Evolutionary conservation across 768 basidiomycete genomes (phyloP).

Genomic region (Hygrocybe punicea): DNA sequence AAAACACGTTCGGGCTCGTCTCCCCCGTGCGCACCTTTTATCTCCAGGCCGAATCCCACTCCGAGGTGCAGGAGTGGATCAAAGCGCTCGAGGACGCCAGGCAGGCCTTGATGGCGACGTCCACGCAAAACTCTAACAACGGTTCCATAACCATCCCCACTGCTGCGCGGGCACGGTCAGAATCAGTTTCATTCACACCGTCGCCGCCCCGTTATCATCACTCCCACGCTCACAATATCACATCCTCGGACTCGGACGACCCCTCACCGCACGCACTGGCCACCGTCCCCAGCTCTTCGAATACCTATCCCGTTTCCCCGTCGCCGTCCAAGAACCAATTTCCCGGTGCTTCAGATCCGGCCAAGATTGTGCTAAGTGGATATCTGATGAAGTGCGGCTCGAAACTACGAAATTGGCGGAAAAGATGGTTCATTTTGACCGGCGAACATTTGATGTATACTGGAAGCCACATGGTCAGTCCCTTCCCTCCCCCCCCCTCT

Average conservation of each 20-base stretch:
- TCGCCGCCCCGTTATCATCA: slow-evolving; percentile 45
- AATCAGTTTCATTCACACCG: slow-evolving; percentile 39
- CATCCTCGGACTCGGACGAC: slow-evolving; percentile 80
- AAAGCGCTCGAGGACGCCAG: slow-evolving; percentile 73
- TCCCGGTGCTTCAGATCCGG: slow-evolving; percentile 43
- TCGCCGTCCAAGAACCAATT: slow-evolving; percentile 1
- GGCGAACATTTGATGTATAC: slow-evolving; percentile 85
- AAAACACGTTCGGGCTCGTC: slow-evolving; percentile 87
- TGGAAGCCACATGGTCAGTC: slow-evolving; percentile 89
- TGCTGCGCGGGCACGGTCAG: slow-evolving; percentile 23
- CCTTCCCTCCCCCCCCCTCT: slow-evolving; percentile 11
- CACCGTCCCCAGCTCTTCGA: slow-evolving; percentile 45
- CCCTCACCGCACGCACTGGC: slow-evolving; percentile 47
- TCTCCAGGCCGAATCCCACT: slow-evolving; percentile 68
- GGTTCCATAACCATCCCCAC: slow-evolving; percentile 54
- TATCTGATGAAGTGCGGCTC: slow-evolving; percentile 97
- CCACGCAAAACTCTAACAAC: slow-evolving; percentile 54
- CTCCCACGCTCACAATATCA: slow-evolving; percentile 47
- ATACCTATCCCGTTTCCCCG: slow-evolving; percentile 31
- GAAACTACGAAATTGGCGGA: slow-evolving; percentile 91
- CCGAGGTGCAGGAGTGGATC: slow-evolving; percentile 84
- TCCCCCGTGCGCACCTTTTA: slow-evolving; percentile 89
- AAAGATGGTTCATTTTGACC: slow-evolving; percentile 95
- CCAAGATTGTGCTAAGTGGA: slow-evolving; percentile 81
- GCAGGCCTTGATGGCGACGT: slow-evolving; percentile 58